phyloP scores from a whole-genome alignment of 2,329 filamentous ascomycete genomes.

The Alternaria triticina region DNA sequence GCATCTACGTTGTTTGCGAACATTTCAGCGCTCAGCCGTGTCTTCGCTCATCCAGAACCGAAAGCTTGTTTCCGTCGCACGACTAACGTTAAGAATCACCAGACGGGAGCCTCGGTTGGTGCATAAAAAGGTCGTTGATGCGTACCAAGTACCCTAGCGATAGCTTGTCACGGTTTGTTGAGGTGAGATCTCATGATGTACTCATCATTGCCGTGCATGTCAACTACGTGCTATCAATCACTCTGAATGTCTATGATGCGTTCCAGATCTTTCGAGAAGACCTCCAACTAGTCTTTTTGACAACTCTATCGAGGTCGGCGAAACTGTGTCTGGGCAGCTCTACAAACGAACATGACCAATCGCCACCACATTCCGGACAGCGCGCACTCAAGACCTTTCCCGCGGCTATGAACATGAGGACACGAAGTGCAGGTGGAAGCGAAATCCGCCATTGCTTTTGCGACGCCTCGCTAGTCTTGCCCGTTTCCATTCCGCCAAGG shows the following conservation, averaged over 20 bases:
- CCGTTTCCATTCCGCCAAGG: not conserved
- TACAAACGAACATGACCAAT: not conserved
- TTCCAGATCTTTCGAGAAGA: not conserved
- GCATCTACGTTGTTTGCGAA: not conserved
- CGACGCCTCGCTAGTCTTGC: not conserved
- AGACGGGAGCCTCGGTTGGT: not conserved
- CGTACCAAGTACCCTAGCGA: not conserved
- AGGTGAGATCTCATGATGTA: not conserved
- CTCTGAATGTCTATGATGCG: not conserved
- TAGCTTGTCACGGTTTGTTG: not conserved
- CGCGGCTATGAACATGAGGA: not conserved
- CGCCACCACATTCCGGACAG: not conserved
- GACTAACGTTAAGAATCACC: not conserved
- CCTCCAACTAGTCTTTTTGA: not conserved
- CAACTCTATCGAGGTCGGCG: not conserved
- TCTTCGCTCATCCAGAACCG: not conserved
- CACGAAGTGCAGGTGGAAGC: not conserved
- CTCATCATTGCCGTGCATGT: not conserved
- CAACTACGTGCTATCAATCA: not conserved
- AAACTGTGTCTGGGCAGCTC: not conserved
- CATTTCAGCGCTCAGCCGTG: not conserved
- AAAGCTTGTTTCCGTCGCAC: not conserved
- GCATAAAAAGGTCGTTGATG: not conserved
- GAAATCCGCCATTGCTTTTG: not conserved
- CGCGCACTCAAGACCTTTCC: not conserved